These are phyloP conservation scores for Metschnikowia lachancei DNA, from an alignment of 805 yeast species.

Conservation along the genomic window DNA sequence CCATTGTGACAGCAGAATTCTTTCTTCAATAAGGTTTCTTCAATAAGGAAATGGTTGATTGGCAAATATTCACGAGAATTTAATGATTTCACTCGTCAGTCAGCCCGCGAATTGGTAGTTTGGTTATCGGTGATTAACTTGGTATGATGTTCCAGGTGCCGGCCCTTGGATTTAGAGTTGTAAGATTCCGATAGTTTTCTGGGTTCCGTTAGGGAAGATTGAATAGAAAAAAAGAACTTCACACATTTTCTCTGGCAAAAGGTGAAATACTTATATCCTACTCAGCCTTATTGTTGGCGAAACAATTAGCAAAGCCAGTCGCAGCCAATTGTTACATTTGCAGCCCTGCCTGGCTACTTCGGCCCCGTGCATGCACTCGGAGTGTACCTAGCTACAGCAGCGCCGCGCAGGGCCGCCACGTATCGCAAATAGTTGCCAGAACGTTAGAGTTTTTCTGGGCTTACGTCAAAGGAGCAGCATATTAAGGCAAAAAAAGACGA, in stretches of 20 bases:
- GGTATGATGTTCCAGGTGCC: background rate
- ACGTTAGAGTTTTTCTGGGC: slow-evolving; percentile 7
- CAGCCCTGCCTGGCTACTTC: slow-evolving; percentile 5
- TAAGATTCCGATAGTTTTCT: background rate
- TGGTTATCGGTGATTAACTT: no score
- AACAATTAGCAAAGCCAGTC: slow-evolving; percentile 4
- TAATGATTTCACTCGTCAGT: no score
- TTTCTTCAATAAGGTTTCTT: no score
- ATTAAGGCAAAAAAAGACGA: background rate
- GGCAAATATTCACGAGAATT: no score
- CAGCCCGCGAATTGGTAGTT: no score
- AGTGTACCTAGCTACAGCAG: background rate
- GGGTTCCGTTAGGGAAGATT: background rate
- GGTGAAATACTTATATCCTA: slow-evolving; percentile 6
- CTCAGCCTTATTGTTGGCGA: slow-evolving; percentile 6
- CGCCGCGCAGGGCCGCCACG: slow-evolving; percentile 5
- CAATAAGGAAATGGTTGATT: background rate
- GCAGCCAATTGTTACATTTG: slow-evolving; percentile 11
- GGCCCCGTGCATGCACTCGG: background rate
- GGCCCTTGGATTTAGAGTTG: background rate
- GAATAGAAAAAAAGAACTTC: background rate
- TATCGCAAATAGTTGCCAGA: slow-evolving; percentile 5
- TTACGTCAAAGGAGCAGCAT: slow-evolving; percentile 7
- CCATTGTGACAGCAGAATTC: background rate
- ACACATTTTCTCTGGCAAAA: background rate